Evolutionary conservation across 352 stramenopile genomes (phyloP), one percentile per base, ranked within the genome.

Genomic region (Phytophthora niederhauseri): DNA sequence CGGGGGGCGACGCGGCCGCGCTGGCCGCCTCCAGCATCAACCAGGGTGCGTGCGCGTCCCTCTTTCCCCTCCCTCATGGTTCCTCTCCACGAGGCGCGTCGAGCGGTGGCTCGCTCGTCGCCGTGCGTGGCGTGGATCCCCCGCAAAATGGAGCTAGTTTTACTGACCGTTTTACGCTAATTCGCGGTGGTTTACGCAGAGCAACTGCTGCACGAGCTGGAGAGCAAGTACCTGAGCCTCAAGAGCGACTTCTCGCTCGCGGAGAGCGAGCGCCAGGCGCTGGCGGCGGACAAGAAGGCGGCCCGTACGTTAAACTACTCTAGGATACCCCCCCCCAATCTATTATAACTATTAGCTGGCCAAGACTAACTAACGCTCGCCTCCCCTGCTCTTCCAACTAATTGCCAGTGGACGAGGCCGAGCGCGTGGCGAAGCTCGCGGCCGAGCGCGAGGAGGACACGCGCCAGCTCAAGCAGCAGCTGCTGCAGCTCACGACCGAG

Each of bases 141-240:
- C 22, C 41, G 34, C 34, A 6, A 17, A 41, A 41, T 5, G 0
- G 34, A 41, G 34, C 34, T 41, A 8, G 28, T 41, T 17, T 22
- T 55, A 66, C 60, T 76, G 1, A 72, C 52, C 19, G 38, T 73
- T 61, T 55, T 52, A 64, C 20, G 26, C 17, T 36, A 31, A 56
- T 49, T 46, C 57, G 20, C 1, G 12, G 15, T 9, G 15, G 57
- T 64, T 57, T 58, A 34, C 15, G 19, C 59, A 93, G 85, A 93
- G 56, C 84, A 94, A 89, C 61, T 93, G 57, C 67, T 93, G 26
- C 87, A 94, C 58, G 87, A 94, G 52, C 67, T 93, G 34, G 87
- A 94, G 65, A 80, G 79, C 30, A 93, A 94, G 66, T 90, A 84
- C 67, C 60, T 93, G 57, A 64, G 61, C 11, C 61, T 89, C 2